Evolutionary conservation across 2,329 filamentous ascomycete species (phyloP), one percentile per base, ranked within the genome.

Genomic region (Xylaria sp.): DNA sequence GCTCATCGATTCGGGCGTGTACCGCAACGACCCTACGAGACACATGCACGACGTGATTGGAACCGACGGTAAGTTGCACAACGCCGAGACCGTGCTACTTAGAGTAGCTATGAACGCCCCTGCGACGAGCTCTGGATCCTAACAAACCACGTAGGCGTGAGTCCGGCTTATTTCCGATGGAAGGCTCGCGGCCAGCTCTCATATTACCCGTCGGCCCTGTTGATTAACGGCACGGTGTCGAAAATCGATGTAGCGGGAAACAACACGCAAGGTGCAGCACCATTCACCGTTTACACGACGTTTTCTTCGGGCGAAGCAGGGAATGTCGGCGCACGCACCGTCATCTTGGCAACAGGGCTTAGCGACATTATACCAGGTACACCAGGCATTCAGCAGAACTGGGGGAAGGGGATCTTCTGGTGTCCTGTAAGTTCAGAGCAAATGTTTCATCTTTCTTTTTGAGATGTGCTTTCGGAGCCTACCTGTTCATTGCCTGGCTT

Each of bases 11-110:
- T 88, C 86, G 23, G 85, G 84, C 13, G 80, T 83, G 37, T 90
- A 90, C 72, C 85, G 88, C 61, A 90, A 90, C 74, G 82, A 63
- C 1, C 79, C 82, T 0, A 90, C 88, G 0, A 79, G 88, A 15
- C 84, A 88, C 71, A 86, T 89, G 82, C 88, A 90, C 77, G 88
- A 90, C 75, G 85, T 90, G 0, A 80, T 89, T 31, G 88, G 87
- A 2, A 87, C 84, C 66, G 88, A 90, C 61, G 88, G 88, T 88
- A 55, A 18, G 10, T 25, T 56, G n/a, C 15, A 54, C 7, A 34
- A 15, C 3, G n/a, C 13, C 1, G 18, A n/a, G 9, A 13, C 15
- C n/a, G 3, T 28, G 37, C 23, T 25, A 51, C 18, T 41, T 50
- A 4, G 41, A 2, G 5, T 34, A 15, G 18, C 10, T 25, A 10